Percentiles rank a stretch among this genome's conserved stretches.
These are phyloP conservation scores for Capronia coronata DNA, from an alignment of 2,329 filamentous ascomycete genomes.

Conservation along the genomic window DNA sequence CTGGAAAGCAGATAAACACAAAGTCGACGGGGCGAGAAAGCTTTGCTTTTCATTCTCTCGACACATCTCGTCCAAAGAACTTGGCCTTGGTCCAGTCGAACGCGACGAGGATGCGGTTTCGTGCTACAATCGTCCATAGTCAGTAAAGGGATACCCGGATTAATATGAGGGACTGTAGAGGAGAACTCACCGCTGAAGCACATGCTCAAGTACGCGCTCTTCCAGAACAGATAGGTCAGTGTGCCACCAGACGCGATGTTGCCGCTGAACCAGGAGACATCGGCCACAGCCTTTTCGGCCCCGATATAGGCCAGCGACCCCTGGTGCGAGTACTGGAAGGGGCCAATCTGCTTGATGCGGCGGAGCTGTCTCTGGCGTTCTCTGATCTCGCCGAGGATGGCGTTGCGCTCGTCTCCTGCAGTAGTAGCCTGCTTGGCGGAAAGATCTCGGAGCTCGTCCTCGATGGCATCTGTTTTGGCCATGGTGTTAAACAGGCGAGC, in stretches of 20 bases:
- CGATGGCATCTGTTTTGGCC: constrained; percentile 84
- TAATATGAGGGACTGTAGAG: constrained; percentile 1
- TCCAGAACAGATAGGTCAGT: constrained; percentile 97
- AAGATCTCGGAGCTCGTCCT: constrained; percentile 66
- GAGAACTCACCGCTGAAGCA: constrained; percentile 90
- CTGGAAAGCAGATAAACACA: not conserved
- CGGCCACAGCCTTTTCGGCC: constrained; percentile 93
- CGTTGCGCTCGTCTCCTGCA: constrained; percentile 54
- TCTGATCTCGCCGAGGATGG: constrained; percentile 69
- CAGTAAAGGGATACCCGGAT: constrained; percentile 21
- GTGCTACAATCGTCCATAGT: constrained; percentile 49
- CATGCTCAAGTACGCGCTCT: constrained; percentile 97
- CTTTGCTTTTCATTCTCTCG: constrained; percentile 37
- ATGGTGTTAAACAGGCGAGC: constrained; percentile 97
- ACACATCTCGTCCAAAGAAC: constrained; percentile 88
- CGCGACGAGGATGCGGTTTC: constrained; percentile 86
- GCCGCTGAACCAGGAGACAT: constrained; percentile 94
- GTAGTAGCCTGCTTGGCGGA: constrained; percentile 60
- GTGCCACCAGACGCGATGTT: constrained; percentile 91
- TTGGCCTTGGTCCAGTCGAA: constrained; percentile 97
- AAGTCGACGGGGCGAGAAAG: not conserved
- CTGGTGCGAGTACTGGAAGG: constrained; percentile 98
- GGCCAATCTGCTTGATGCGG: constrained; percentile 87
- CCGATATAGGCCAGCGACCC: constrained; percentile 96
- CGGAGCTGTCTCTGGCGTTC: constrained; percentile 77